Percentiles rank a stretch among this genome's conserved stretches.
phyloP scores from a whole-genome alignment of 495 filamentous ascomycete species.

The Stereocaulon alpinum region DNA sequence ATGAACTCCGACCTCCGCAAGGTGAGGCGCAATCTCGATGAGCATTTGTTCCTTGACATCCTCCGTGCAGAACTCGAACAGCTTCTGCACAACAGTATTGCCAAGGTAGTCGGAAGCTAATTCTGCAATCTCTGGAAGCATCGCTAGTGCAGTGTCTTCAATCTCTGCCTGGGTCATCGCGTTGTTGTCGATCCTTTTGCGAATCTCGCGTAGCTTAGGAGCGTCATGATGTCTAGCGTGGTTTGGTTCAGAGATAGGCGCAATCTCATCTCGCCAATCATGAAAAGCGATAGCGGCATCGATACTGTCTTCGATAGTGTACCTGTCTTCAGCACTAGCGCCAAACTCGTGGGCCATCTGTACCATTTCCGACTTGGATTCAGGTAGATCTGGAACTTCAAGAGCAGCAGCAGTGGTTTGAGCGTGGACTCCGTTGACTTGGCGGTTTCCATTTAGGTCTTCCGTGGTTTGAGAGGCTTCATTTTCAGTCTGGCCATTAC shows the following conservation, averaged over 20 bases:
- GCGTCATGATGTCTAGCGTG: slow-evolving; percentile 91
- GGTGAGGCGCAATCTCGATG: slow-evolving; percentile 71
- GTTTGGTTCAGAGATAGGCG: slow-evolving; percentile 76
- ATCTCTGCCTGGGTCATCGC: slow-evolving; percentile 77
- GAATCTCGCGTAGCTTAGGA: slow-evolving; percentile 87
- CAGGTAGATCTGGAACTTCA: slow-evolving; percentile 58
- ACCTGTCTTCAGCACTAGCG: slow-evolving; percentile 67
- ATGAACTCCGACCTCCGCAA: slow-evolving; percentile 94
- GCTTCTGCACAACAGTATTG: slow-evolving; percentile 98
- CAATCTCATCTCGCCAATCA: slow-evolving; percentile 70
- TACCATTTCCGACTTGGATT: slow-evolving; percentile 72
- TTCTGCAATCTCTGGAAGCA: slow-evolving; percentile 95
- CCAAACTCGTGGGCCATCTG: slow-evolving; percentile 85
- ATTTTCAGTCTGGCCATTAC: slow-evolving; percentile 40
- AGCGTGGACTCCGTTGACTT: slow-evolving; percentile 31
- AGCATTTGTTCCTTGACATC: slow-evolving; percentile 86
- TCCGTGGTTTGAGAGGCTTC: slow-evolving; percentile 29
- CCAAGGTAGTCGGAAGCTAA: slow-evolving; percentile 90
- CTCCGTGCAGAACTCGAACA: slow-evolving; percentile 94
- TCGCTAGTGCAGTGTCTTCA: slow-evolving; percentile 79
- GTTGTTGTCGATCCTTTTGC: slow-evolving; percentile 94
- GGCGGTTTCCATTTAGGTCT: slow-evolving; percentile 29
- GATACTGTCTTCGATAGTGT: slow-evolving; percentile 61
- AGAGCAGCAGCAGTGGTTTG: slow-evolving; percentile 41
- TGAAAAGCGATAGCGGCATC: slow-evolving; percentile 65